phyloP scores from a whole-genome alignment of 495 filamentous ascomycete species.

The Penicillium robsamsonii region DNA sequence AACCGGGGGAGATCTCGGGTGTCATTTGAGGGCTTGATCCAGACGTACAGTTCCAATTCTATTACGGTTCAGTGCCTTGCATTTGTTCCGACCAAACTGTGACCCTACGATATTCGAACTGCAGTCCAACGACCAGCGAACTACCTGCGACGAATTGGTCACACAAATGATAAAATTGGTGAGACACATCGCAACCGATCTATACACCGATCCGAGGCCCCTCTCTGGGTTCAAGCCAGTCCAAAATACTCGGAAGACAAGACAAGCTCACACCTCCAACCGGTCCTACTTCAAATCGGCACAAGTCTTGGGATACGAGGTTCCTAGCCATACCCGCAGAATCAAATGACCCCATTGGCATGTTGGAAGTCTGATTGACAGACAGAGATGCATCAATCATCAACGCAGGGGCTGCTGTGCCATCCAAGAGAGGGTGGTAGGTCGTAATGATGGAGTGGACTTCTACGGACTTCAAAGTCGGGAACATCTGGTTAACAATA shows the following conservation, averaged over 20 bases:
- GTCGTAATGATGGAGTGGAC: slow-evolving; percentile 15
- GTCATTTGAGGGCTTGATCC: slow-evolving; percentile 17
- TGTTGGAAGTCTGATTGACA: no score
- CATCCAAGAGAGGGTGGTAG: no score
- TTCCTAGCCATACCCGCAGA: no score
- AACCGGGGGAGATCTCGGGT: slow-evolving; percentile 25
- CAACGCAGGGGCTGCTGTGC: no score
- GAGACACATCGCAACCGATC: not conserved
- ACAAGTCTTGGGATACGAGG: slow-evolving; percentile 24
- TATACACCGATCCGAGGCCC: not conserved
- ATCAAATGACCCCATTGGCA: no score
- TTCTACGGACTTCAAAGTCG: slow-evolving; percentile 30
- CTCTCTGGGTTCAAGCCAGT: not conserved
- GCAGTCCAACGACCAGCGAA: not conserved
- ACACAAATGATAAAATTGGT: not conserved
- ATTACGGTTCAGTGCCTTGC: not conserved
- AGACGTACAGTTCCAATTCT: not conserved
- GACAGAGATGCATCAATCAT: no score
- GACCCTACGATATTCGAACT: not conserved
- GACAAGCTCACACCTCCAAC: no score
- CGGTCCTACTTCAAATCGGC: slow-evolving; percentile 14
- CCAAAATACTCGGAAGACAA: not conserved
- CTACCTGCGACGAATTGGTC: not conserved
- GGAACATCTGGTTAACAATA: slow-evolving; percentile 43
- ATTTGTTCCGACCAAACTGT: not conserved